Conservation (phyloP, 495 filamentous ascomycete species). For the Penicillium canariense region DNA sequence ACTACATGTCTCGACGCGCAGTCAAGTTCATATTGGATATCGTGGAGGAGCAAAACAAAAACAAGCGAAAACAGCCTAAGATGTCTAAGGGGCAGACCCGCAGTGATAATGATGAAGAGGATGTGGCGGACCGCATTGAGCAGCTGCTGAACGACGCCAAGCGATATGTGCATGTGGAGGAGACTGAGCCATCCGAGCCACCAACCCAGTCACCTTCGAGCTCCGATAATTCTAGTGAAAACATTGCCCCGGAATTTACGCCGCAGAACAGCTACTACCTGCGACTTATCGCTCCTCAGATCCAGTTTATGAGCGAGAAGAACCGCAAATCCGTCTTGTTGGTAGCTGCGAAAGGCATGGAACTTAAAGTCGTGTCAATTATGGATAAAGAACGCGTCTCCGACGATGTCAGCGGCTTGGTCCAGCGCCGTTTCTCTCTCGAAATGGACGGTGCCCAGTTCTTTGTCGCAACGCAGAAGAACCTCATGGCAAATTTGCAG, state of each 20-base stretch:
- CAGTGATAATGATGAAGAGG: constrained; percentile 53
- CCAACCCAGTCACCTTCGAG: constrained; percentile 23
- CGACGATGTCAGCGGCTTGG: constrained; percentile 90
- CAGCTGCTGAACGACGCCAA: constrained; percentile 83
- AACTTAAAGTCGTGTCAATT: constrained; percentile 92
- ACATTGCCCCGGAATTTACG: constrained; percentile 86
- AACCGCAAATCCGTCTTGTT: constrained; percentile 88
- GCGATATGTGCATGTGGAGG: constrained; percentile 75
- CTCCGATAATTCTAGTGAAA: constrained; percentile 62
- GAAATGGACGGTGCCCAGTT: constrained; percentile 97
- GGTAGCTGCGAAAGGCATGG: constrained; percentile 94
- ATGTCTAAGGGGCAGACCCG: constrained; percentile 27
- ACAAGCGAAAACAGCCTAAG: constrained; percentile 48
- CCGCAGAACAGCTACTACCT: constrained; percentile 92
- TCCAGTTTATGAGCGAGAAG: constrained; percentile 97
- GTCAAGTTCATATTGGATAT: constrained; percentile 98
- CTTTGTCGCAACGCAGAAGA: constrained; percentile 91
- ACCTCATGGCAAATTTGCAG: constrained; percentile 77
- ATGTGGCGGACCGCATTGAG: constrained; percentile 82
- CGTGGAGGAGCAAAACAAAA: constrained; percentile 83
- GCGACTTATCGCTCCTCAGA: constrained; percentile 92
- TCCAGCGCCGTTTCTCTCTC: constrained; percentile 88
- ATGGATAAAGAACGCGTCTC: constrained; percentile 93
- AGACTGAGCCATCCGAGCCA: constrained; percentile 40
- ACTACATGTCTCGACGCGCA: constrained; percentile 92